These are phyloP conservation scores for Raffaelea ambrosiae DNA, from an alignment of 2,329 filamentous ascomycete species.

Conservation along the genomic window DNA sequence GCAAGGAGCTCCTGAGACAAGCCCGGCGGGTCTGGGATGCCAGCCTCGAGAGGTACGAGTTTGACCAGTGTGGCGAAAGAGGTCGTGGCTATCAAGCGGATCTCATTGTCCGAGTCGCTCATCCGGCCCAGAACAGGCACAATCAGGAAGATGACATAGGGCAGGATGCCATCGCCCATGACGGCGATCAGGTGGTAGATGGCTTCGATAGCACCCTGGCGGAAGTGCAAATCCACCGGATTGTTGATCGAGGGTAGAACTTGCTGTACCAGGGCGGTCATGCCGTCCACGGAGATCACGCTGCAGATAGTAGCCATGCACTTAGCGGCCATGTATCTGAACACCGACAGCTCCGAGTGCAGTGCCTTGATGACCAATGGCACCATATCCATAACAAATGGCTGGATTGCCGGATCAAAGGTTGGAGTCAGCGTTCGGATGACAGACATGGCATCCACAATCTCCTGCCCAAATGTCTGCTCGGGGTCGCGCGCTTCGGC, in stretches of 20 bases:
- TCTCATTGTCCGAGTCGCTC: conserved; percentile 96
- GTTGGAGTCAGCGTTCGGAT: conserved; percentile 91
- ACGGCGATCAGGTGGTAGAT: conserved; percentile 97
- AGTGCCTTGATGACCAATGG: conserved; percentile 81
- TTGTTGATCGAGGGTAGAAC: conserved; percentile 90
- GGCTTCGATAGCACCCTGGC: conserved; percentile 89
- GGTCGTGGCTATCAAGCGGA: conserved; percentile 88
- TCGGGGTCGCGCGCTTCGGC: conserved; percentile 64
- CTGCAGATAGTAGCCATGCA: conserved; percentile 97
- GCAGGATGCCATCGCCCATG: conserved; percentile 93
- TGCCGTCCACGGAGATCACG: conserved; percentile 87
- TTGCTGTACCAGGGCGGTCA: conserved; percentile 91
- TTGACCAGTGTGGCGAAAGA: conserved; percentile 97
- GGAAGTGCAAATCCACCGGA: conserved; percentile 74
- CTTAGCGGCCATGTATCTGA: conserved; percentile 94
- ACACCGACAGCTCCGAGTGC: conserved; percentile 80
- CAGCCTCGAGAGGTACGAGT: conserved; percentile 90
- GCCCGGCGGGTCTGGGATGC: conserved; percentile 92
- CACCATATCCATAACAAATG: conserved; percentile 75
- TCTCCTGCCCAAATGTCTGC: conserved; percentile 74
- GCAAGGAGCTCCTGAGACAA: conserved; percentile 80
- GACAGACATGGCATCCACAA: conserved; percentile 89
- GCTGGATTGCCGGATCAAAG: conserved; percentile 63
- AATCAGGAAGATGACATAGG: conserved; percentile 98
- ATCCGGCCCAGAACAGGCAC: conserved; percentile 94